phyloP scores from a whole-genome alignment of 257 asterid genomes.

The Penstemon newberryi region DNA sequence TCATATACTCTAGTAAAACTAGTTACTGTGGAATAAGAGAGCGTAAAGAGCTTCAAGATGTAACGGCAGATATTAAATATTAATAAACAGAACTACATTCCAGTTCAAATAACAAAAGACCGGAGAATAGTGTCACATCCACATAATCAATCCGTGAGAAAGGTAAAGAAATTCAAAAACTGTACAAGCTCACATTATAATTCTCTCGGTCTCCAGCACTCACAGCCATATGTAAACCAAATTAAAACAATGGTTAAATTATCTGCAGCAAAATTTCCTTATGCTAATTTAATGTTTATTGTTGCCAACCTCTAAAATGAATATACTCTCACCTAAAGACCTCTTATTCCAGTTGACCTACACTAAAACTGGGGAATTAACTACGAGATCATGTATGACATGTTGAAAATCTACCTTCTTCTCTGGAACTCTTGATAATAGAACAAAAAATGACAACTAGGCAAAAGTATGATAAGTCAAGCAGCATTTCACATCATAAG shows the following conservation, averaged over 20 bases:
- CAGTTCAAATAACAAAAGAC: slow-evolving; percentile 17
- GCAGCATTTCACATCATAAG: slow-evolving; percentile 12
- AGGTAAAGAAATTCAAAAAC: not conserved
- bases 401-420: not conserved
- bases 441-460: not conserved
- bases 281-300: not conserved
- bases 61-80: slow-evolving; percentile 1
- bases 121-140: not conserved
- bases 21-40: not conserved
- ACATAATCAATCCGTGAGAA: not conserved
- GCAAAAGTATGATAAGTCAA: not conserved
- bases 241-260: not conserved
- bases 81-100: not conserved
- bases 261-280: not conserved
- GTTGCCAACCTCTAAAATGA: not conserved
- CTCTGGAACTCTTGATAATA: not conserved
- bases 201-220: not conserved
- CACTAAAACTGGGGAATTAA: slow-evolving; percentile 7
- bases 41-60: not conserved
- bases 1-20: not conserved
- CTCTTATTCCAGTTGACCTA: not conserved
- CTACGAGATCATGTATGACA: slow-evolving; percentile 6
- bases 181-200: not conserved
- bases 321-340: not conserved
- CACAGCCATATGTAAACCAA: slow-evolving; percentile 9